Conservation (phyloP, 2,329 filamentous ascomycete genomes). For the Stagonosporopsis rhizophila region DNA sequence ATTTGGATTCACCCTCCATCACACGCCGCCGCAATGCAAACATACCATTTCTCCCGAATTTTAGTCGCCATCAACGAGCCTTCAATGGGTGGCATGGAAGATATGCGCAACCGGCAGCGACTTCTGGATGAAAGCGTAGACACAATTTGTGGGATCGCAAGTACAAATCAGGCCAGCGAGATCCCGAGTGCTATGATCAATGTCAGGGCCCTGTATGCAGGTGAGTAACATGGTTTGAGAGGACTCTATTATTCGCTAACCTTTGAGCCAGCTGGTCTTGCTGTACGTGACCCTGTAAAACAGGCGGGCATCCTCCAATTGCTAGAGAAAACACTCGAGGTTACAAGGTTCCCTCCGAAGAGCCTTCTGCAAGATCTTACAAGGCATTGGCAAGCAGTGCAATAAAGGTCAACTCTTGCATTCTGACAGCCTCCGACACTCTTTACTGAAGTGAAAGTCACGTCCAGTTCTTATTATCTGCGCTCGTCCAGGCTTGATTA, state of each 20-base stretch:
- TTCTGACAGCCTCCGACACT: not conserved
- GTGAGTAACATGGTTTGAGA: slow-evolving; percentile 21
- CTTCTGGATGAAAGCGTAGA: slow-evolving; percentile 57
- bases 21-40: slow-evolving; percentile 57
- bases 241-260: not conserved
- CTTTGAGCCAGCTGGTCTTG: slow-evolving; percentile 37
- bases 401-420: not conserved
- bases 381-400: slow-evolving; percentile 36
- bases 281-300: slow-evolving; percentile 39
- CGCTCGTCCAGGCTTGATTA: not conserved
- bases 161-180: slow-evolving; percentile 46
- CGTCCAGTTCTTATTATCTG: not conserved
- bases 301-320: slow-evolving; percentile 36
- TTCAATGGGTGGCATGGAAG: slow-evolving; percentile 57
- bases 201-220: slow-evolving; percentile 40
- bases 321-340: slow-evolving; percentile 37
- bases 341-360: slow-evolving; percentile 41
- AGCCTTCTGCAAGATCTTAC: slow-evolving; percentile 37
- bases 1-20: slow-evolving; percentile 43
- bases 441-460: not conserved
- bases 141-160: slow-evolving; percentile 59
- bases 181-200: slow-evolving; percentile 39
- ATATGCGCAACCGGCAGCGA: slow-evolving; percentile 55
- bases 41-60: slow-evolving; percentile 61
- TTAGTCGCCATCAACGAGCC: slow-evolving; percentile 62